phyloP scores from a whole-genome alignment of 139 green algal genomes.

The Edaphochlamys debaryana region DNA sequence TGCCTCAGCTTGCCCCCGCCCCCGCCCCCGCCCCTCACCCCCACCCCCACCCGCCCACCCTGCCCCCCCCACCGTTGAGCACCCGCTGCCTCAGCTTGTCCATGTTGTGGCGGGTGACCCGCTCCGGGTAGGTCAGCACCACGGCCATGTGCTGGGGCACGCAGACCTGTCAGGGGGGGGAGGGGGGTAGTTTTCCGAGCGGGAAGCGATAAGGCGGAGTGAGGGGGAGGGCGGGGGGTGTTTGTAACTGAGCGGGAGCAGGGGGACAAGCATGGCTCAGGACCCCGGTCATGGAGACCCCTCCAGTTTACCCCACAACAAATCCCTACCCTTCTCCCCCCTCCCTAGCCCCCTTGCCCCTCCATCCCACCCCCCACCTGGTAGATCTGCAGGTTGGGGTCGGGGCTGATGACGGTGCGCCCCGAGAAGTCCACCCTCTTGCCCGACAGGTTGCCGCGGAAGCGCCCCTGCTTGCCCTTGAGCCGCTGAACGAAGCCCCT shows the following conservation, averaged over 20 bases:
- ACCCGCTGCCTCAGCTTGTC: conserved; percentile 82
- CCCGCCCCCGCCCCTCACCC: neutral
- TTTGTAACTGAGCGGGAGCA: too few species aligned
- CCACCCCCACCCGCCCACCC: neutral
- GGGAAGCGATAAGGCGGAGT: too few species aligned
- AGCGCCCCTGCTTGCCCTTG: conserved; percentile 98
- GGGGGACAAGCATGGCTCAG: too few species aligned
- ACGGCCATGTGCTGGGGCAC: conserved; percentile 92
- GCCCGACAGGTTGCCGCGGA: conserved; percentile 95
- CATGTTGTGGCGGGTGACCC: conserved; percentile 93
- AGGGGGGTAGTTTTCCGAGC: neutral
- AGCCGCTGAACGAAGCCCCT: conserved; percentile 97
- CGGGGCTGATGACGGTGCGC: conserved; percentile 97
- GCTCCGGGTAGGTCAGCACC: conserved; percentile 95
- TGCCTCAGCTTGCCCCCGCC: too few species aligned
- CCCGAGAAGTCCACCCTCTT: conserved; percentile 98
- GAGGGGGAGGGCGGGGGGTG: too few species aligned
- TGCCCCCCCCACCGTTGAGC: conserved; percentile 76
- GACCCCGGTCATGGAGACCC: too few species aligned
- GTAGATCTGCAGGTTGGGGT: conserved; percentile 96
- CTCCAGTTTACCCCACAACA: too few species aligned
- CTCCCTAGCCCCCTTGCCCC: too few species aligned
- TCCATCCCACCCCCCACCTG: conserved; percentile 67
- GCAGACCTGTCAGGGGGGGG: conserved; percentile 78
- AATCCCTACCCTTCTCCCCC: too few species aligned